These are phyloP conservation scores for Sphagnum fallax DNA, from an alignment of 228 moss, liverwort and hornwort genomes.

Conservation along the genomic window DNA sequence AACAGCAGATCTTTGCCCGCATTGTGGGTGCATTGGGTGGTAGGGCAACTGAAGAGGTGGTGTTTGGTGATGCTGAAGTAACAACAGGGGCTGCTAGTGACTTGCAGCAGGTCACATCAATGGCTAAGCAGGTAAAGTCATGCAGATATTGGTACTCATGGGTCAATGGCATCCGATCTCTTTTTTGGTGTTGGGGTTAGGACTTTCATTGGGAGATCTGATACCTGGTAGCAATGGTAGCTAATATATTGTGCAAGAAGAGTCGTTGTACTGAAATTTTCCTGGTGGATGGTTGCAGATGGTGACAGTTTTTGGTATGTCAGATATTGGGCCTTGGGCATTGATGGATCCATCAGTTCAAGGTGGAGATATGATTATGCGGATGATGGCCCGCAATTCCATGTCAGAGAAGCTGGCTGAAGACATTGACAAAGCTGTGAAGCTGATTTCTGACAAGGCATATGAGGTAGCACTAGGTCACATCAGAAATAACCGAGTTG, in stretches of 20 bases:
- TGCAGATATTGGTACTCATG: neutral
- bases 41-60: slow-evolving; percentile 51
- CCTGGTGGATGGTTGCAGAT: slow-evolving; percentile 36
- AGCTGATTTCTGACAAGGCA: slow-evolving; percentile 78
- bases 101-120: slow-evolving; percentile 65
- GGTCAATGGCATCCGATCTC: too few species aligned
- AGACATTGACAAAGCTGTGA: slow-evolving; percentile 87
- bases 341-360: slow-evolving; percentile 91
- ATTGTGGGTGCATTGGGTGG: slow-evolving; percentile 55
- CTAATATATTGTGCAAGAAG: too few species aligned
- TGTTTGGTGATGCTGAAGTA: slow-evolving; percentile 60
- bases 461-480: slow-evolving; percentile 69
- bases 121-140: slow-evolving; percentile 48
- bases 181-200: too few species aligned
- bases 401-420: slow-evolving; percentile 96
- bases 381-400: slow-evolving; percentile 96
- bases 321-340: slow-evolving; percentile 95
- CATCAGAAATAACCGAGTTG: slow-evolving; percentile 73
- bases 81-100: slow-evolving; percentile 67
- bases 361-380: slow-evolving; percentile 98
- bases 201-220: too few species aligned
- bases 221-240: too few species aligned
- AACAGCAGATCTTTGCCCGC: slow-evolving; percentile 61
- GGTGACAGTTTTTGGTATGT: slow-evolving; percentile 98
- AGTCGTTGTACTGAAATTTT: too few species aligned